Base-by-base conservation (phyloP, 2,329 filamentous ascomycete genomes). In the Harringtonia lauricola region DNA sequence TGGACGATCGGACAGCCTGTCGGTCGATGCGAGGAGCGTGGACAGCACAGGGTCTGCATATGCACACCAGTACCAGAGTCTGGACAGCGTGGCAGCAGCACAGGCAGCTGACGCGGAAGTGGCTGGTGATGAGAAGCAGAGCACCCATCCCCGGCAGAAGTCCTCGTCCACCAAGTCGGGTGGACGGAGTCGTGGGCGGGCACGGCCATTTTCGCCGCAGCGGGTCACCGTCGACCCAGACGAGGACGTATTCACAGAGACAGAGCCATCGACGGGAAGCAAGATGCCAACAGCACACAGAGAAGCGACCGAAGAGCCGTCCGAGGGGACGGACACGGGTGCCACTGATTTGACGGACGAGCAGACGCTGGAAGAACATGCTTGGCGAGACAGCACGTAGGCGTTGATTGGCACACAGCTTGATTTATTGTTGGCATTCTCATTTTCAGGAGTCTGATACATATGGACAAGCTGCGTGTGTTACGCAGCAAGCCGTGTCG, bases 171-270 rank as follows among this genome's bases (percentile, higher is more conserved):
- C 6, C 24, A 26, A 26, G 24, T 6, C 9, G 34, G 15, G 36
- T 7, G 12, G 38, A 10, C 43, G 71, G 14, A 62, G 76, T 15
- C 71, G 53, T 4, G 50, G 50, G 2, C 46, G 69, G 15, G 68
- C 72, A 17, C 58, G 77, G 28, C 76, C 76, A 0, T 81, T 81
- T 52, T 78, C 74, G 15, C 78, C 78, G 3, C 72, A 75, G 53
- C 76, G 59, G 8, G 46, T 62, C 28, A 47, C 51, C 10, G 51
- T 63, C 12, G 59, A 58, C 45, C 56, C 59, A 10, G 56, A 59
- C n/a, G 55, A 58, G 13, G 48, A 61, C 42, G 42, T 61, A 8
- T 47, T 49, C 9, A 36, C 36, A 5, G 35, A 18, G 8, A 14
- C 24, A 12, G 22, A 36, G 18, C 4, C 33, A 4, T 7, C 5